A percentile compares a stretch with the other conserved stretches of the same genome.
These are phyloP conservation scores for Phytophthora boehmeriae DNA, from an alignment of 352 stramenopile genomes.

Conservation along the genomic window DNA sequence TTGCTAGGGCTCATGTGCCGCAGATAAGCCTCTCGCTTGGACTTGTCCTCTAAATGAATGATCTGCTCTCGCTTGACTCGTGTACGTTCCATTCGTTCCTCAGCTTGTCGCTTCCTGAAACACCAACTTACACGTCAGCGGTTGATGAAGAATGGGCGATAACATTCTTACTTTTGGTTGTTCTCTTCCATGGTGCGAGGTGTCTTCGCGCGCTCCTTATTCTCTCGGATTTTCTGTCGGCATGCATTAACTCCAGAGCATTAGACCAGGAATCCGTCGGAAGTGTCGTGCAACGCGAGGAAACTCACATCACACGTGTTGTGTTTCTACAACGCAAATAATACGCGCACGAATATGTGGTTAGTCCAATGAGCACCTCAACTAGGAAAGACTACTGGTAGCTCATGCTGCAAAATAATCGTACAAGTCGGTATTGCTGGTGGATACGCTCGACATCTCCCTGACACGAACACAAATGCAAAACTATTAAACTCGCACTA, in stretches of 20 bases:
- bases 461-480: no score
- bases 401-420: background rate
- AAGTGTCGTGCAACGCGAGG: no score
- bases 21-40: constrained; percentile 46
- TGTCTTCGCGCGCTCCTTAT: constrained; percentile 47
- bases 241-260: background rate
- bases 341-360: background rate
- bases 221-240: constrained; percentile 66
- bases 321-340: constrained; percentile 29
- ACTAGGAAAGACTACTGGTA: background rate
- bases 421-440: constrained; percentile 47
- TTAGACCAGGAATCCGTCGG: no score
- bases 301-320: constrained; percentile 43
- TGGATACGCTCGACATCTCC: constrained; percentile 47
- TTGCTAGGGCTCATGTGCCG: constrained; percentile 31
- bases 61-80: constrained; percentile 51
- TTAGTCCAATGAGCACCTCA: background rate
- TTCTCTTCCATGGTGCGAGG: constrained; percentile 23
- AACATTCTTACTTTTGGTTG: constrained; percentile 39
- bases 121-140: constrained; percentile 10
- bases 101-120: constrained; percentile 69
- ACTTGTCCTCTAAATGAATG: constrained; percentile 44
- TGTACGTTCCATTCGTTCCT: constrained; percentile 52
- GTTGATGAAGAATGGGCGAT: background rate
- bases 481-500: background rate